Conservation (phyloP, 2,329 filamentous ascomycete genomes). For the Botryotinia globosa region DNA sequence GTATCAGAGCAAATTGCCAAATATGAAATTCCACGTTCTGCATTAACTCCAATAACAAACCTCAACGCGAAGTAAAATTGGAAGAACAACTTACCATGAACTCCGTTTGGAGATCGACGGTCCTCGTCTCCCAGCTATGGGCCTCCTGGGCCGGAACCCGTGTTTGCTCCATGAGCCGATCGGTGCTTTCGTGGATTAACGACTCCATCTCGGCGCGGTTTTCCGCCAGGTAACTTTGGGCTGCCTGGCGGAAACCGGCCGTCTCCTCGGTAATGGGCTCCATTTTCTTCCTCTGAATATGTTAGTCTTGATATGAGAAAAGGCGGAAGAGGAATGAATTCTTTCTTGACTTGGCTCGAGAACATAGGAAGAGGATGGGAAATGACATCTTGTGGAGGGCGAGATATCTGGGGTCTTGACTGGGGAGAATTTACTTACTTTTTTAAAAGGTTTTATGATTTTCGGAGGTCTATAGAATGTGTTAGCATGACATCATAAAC, state of each 20-base stretch:
- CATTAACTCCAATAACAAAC: neutral
- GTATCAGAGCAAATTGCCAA: neutral
- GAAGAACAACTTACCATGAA: neutral
- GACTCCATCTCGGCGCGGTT: slow-evolving; percentile 5
- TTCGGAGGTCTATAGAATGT: neutral
- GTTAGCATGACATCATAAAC: neutral
- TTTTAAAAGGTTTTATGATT: neutral
- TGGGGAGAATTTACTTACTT: neutral
- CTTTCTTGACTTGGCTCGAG: too few relatives aligned
- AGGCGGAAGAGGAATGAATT: too few relatives aligned
- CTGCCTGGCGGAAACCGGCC: neutral
- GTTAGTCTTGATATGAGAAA: neutral
- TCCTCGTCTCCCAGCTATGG: neutral
- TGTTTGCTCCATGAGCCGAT: neutral
- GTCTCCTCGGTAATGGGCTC: neutral
- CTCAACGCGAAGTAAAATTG: neutral
- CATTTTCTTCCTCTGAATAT: neutral
- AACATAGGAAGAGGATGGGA: neutral
- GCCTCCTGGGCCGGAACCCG: neutral
- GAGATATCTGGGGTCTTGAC: neutral
- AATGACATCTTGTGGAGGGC: neutral
- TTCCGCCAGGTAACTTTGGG: neutral
- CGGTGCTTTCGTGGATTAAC: neutral
- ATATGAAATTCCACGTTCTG: neutral
- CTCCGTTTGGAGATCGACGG: neutral